Evolutionary conservation across 1,139 yeast species (phyloP), one percentile per base, ranked within the genome.

Genomic region (Scheffersomyces insectosa): DNA sequence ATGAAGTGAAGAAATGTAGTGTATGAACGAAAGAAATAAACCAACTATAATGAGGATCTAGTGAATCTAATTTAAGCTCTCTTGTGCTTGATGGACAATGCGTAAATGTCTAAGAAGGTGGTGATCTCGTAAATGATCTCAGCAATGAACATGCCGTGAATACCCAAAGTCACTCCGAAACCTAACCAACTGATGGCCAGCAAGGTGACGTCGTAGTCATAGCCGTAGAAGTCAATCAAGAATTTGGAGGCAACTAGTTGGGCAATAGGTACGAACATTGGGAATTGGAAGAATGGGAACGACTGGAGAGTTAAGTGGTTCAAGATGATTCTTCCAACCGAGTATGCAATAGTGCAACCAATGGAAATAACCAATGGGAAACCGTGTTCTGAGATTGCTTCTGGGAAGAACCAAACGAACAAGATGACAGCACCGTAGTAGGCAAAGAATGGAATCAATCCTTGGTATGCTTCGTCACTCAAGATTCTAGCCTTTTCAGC

Each of bases 41-140:
- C 15, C 15, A 28, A 27, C 11, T 23, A n/a, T 12, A 36, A 7
- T 25, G 20, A 25, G 13, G 25, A 16, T 37, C 29, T 37, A 15
- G 28, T 29, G 12, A 29, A 31, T 13, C 25, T n/a, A 36, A 12
- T 20, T 42, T 54, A 74, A 12, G 68, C 78, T 60, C 80, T 83
- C 58, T 86, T 88, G 63, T 90, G 91, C 63, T 90, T 90, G 58
- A 91, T 90, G 35, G 85, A 73, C 52, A 91, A 73, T 11, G 96
- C 93, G 66, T 86, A 88, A 51, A 91, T 90, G 62, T 89, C 97
- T 55, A 91, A 74, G 62, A 79, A 89, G 3, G 77, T 70, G 27
- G 97, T 90, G 58, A 91, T 88, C 55, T 89, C 97, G 57, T 74
- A 73, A 55, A 91, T 85, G 55, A 91, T 83, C 54, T 91, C 98